These are phyloP conservation scores for Rubia yunnanensis DNA, from an alignment of 257 asterid species.

Conservation along the genomic window DNA sequence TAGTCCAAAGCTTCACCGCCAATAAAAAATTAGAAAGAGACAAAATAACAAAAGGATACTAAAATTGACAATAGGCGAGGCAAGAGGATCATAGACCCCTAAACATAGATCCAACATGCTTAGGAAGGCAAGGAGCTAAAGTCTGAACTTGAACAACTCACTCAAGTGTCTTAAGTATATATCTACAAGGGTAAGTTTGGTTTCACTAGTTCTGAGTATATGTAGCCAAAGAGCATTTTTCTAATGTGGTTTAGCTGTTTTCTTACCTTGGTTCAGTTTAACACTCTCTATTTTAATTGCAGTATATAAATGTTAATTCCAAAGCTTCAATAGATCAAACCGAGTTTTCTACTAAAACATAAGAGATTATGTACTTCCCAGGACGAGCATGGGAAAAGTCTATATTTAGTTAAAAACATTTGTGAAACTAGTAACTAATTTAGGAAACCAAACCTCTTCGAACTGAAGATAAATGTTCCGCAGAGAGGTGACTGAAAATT, in stretches of 20 bases:
- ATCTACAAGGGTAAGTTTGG: not conserved
- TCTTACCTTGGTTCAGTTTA: too few relatives aligned
- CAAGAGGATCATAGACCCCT: not conserved
- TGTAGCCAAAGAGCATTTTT: not conserved
- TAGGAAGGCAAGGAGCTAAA: not conserved
- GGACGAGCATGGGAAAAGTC: not conserved
- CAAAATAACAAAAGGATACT: not conserved
- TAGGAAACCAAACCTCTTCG: constrained; percentile 51
- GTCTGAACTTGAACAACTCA: not conserved
- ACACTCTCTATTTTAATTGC: not conserved
- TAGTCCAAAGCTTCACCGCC: not conserved
- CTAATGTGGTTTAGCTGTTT: not conserved
- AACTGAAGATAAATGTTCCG: constrained; percentile 77
- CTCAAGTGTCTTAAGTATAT: not conserved
- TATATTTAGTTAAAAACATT: not conserved
- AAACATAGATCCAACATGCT: not conserved
- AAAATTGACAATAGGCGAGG: not conserved
- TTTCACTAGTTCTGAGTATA: not conserved
- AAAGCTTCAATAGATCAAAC: not conserved
- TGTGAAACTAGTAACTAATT: not conserved
- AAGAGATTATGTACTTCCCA: not conserved
- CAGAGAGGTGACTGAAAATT: constrained; percentile 63
- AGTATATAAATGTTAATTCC: not conserved
- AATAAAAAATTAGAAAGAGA: not conserved
- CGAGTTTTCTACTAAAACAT: not conserved